Percentiles rank a stretch among this genome's conserved stretches.
Evolutionary conservation across 352 stramenopile species (phyloP).

Genomic region (Phytophthora brassicae): DNA sequence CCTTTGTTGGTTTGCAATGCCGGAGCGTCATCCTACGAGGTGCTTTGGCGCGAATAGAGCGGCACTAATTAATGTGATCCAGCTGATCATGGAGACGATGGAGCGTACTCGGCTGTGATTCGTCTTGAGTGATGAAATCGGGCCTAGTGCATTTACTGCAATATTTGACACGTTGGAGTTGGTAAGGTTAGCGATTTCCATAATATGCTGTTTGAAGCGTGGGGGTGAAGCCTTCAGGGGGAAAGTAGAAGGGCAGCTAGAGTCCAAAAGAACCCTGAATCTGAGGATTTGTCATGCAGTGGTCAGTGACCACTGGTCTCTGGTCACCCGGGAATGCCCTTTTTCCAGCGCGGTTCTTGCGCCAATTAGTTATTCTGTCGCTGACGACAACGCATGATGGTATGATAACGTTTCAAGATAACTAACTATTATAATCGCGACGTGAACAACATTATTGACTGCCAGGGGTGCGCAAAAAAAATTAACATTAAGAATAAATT

Average conservation of each 20-base stretch:
- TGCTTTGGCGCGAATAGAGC: no score
- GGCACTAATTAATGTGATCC: no score
- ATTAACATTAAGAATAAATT: not conserved
- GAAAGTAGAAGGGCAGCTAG: not conserved
- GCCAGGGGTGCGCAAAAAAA: not conserved
- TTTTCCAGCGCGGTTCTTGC: constrained; percentile 9
- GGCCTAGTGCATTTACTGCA: not conserved
- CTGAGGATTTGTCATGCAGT: not conserved
- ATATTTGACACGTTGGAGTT: not conserved
- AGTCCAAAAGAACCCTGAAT: not conserved
- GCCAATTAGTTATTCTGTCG: constrained; percentile 12
- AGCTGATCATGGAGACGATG: no score
- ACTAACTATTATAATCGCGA: no score
- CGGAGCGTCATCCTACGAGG: no score
- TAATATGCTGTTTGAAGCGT: not conserved
- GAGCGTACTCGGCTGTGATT: no score
- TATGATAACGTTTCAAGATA: constrained; percentile 20
- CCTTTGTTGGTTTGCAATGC: no score
- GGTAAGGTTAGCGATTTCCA: constrained; percentile 3
- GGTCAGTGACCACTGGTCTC: no score
- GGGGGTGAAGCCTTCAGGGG: not conserved
- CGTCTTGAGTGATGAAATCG: not conserved
- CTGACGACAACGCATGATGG: constrained; percentile 12
- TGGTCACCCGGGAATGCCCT: not conserved
- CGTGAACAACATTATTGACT: no score